phyloP scores from a whole-genome alignment of 2,329 filamentous ascomycete species.

The Monosporascus sp. region DNA sequence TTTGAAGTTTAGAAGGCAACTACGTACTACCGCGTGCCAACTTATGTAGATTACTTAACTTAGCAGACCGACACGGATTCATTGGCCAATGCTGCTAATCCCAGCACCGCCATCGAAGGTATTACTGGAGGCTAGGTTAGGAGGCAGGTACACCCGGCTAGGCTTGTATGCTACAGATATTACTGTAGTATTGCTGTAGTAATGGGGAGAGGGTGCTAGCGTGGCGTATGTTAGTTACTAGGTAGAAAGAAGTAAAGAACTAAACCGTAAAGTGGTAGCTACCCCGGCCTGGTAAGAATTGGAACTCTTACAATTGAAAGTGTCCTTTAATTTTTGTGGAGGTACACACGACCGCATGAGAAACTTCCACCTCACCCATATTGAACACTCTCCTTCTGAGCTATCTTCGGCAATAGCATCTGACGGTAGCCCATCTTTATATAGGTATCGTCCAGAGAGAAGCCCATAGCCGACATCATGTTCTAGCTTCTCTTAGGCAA shows the following conservation, averaged over 20 bases:
- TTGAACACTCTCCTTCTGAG: background rate
- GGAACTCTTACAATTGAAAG: background rate
- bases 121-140: too few relatives aligned
- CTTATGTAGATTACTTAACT: too few relatives aligned
- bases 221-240: background rate
- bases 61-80: too few relatives aligned
- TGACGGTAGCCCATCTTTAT: background rate
- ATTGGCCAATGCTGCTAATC: too few relatives aligned
- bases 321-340: slow-evolving; percentile 20
- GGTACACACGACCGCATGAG: slow-evolving; percentile 2
- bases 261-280: background rate
- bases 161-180: too few relatives aligned
- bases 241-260: background rate
- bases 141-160: too few relatives aligned
- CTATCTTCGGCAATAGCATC: background rate
- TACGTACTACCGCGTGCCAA: too few relatives aligned
- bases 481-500: background rate
- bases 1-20: too few relatives aligned
- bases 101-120: too few relatives aligned
- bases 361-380: slow-evolving; percentile 21
- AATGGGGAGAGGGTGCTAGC: too few relatives aligned
- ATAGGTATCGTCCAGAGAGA: background rate
- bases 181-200: too few relatives aligned
- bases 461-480: background rate
- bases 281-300: background rate